phyloP scores from a whole-genome alignment of 78 protist species.

The Dictyostelium citrinum region DNA sequence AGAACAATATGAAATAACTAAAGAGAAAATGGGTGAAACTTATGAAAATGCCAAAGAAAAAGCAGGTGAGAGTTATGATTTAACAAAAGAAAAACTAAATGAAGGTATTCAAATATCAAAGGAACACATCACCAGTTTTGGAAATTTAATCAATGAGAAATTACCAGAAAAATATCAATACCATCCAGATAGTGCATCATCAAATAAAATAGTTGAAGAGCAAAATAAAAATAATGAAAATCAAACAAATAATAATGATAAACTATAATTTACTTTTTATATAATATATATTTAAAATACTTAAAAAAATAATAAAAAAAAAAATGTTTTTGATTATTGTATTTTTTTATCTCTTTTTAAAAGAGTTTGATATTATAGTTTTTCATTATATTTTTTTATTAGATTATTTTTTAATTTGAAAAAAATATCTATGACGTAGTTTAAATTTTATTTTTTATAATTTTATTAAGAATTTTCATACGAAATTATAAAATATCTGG shows the following conservation, averaged over 20 bases:
- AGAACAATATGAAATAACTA: neutral
- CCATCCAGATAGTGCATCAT: neutral
- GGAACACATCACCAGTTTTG: neutral
- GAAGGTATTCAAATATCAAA: conserved; percentile 62
- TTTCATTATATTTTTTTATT: too few species aligned
- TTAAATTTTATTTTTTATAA: too few species aligned
- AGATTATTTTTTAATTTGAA: too few species aligned
- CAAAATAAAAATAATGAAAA: neutral
- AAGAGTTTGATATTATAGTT: too few species aligned
- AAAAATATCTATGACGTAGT: too few species aligned
- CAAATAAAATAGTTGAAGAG: neutral
- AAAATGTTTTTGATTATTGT: too few species aligned
- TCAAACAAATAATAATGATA: neutral
- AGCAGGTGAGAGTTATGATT: neutral
- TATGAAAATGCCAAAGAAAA: conserved; percentile 81
- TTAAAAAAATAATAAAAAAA: too few species aligned
- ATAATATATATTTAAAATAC: neutral
- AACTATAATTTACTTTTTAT: neutral
- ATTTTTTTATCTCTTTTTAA: too few species aligned
- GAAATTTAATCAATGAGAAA: neutral
- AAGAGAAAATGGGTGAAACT: conserved; percentile 87
- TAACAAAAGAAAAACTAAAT: conserved; percentile 42
- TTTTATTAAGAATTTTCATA: too few species aligned
- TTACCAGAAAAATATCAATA: neutral
- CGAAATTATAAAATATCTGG: too few species aligned